These are phyloP conservation scores for Talaromyces funiculosus DNA, from an alignment of 2,329 filamentous ascomycete genomes.

Conservation along the genomic window DNA sequence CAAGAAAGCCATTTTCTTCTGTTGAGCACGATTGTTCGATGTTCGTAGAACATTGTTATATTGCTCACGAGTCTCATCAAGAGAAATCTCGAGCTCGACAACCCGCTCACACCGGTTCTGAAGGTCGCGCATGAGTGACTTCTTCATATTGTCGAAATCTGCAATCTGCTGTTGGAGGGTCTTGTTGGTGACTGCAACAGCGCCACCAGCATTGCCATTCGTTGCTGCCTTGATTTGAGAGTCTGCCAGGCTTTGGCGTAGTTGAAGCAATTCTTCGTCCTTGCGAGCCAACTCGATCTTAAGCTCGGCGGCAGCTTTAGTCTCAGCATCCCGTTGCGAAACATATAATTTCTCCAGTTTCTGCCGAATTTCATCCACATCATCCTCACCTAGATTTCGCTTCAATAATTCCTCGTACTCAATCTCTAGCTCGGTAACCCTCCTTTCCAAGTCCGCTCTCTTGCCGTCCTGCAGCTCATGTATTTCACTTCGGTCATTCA, in stretches of 20 bases:
- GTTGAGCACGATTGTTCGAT: conserved; percentile 95
- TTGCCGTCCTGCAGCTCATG: conserved; percentile 59
- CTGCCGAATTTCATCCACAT: conserved; percentile 78
- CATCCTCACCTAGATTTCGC: conserved; percentile 68
- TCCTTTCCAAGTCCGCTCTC: conserved; percentile 69
- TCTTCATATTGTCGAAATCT: conserved; percentile 99
- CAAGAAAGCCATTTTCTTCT: conserved; percentile 99
- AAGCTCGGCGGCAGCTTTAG: conserved; percentile 68
- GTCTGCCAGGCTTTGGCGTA: conserved; percentile 75
- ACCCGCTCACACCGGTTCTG: conserved; percentile 98
- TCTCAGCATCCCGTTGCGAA: conserved; percentile 67
- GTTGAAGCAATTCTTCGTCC: conserved; percentile 72
- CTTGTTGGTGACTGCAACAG: conserved; percentile 67
- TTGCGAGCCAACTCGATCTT: conserved; percentile 71
- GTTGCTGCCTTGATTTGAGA: conserved; percentile 51
- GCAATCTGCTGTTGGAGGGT: conserved; percentile 96
- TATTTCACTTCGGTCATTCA: conserved; percentile 63
- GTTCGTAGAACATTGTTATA: conserved; percentile 97
- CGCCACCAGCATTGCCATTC: conserved; percentile 47
- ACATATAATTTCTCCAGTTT: conserved; percentile 71
- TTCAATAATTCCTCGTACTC: conserved; percentile 81
- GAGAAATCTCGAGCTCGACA: conserved; percentile 93
- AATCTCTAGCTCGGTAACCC: conserved; percentile 66
- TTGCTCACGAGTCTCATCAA: conserved; percentile 96
- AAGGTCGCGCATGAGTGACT: conserved; percentile 95